These are phyloP conservation scores for Sporothrix brunneoviolacea DNA, from an alignment of 2,329 filamentous ascomycete species.

Conservation along the genomic window DNA sequence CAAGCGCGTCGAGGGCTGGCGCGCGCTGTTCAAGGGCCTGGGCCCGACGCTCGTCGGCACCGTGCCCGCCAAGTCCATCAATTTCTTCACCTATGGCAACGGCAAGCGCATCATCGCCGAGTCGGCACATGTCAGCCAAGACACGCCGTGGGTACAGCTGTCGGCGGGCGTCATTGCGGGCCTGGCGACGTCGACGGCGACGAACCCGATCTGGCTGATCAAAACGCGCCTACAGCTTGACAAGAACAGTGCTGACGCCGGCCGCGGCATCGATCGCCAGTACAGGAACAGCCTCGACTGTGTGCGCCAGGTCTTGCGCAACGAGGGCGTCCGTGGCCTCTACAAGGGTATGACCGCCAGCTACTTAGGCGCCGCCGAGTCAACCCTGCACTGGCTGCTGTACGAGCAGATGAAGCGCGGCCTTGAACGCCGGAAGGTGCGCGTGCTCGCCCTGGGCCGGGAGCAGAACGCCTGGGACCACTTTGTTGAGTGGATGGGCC, in stretches of 20 bases:
- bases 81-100: slow-evolving; percentile 91
- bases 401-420: slow-evolving; percentile 86
- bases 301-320: slow-evolving; percentile 68
- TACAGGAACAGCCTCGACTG: slow-evolving; percentile 90
- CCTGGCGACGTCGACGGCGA: slow-evolving; percentile 80
- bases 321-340: slow-evolving; percentile 74
- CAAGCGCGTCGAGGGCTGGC: slow-evolving; percentile 72
- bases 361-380: slow-evolving; percentile 86
- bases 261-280: slow-evolving; percentile 50
- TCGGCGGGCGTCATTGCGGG: slow-evolving; percentile 70
- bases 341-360: slow-evolving; percentile 89
- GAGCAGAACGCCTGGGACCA: slow-evolving; percentile 65
- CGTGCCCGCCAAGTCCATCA: slow-evolving; percentile 82
- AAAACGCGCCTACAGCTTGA: slow-evolving; percentile 92
- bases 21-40: slow-evolving; percentile 87
- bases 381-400: slow-evolving; percentile 85
- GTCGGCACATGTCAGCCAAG: slow-evolving; percentile 61
- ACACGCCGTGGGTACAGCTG: slow-evolving; percentile 70
- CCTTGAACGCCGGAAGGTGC: slow-evolving; percentile 59
- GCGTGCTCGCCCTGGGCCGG: slow-evolving; percentile 50
- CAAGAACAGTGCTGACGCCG: slow-evolving; percentile 65
- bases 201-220: slow-evolving; percentile 94
- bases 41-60: slow-evolving; percentile 87
- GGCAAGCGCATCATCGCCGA: slow-evolving; percentile 76
- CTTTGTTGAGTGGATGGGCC: slow-evolving; percentile 71